Percentiles rank a stretch among this genome's conserved stretches.
phyloP scores from a whole-genome alignment of 164 flowering plant genomes.

The Chloranthus sessilifolius region DNA sequence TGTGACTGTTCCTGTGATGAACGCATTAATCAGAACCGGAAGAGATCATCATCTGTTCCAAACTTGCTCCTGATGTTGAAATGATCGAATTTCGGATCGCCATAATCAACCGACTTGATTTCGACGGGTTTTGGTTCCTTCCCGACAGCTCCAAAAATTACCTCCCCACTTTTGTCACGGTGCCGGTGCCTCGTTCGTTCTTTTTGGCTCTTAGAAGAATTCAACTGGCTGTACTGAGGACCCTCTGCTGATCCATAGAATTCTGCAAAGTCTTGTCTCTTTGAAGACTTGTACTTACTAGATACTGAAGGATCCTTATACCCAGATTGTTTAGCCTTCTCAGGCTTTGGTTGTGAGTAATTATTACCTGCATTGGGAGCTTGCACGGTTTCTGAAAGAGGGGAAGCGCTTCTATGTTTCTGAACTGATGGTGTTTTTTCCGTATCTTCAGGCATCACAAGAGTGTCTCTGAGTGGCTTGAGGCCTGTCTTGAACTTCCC shows the following conservation, averaged over 20 bases:
- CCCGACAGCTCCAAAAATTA: slow-evolving; percentile 29
- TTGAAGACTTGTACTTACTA: slow-evolving; percentile 74
- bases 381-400: slow-evolving; percentile 46
- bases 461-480: slow-evolving; percentile 69
- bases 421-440: slow-evolving; percentile 36
- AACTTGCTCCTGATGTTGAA: slow-evolving; percentile 65
- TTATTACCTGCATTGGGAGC: slow-evolving; percentile 30
- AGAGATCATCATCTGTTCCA: slow-evolving; percentile 30
- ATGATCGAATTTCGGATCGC: slow-evolving; percentile 53
- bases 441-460: slow-evolving; percentile 81
- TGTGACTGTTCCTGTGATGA: too few species aligned
- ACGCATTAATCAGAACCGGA: slow-evolving; percentile 29
- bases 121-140: slow-evolving; percentile 56
- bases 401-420: slow-evolving; percentile 48
- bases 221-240: slow-evolving; percentile 29
- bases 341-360: slow-evolving; percentile 50
- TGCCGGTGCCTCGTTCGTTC: slow-evolving; percentile 73
- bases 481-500: slow-evolving; percentile 43
- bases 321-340: slow-evolving; percentile 51
- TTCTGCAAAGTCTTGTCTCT: slow-evolving; percentile 65
- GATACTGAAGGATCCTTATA: slow-evolving; percentile 58
- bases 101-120: slow-evolving; percentile 47
- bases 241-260: slow-evolving; percentile 64
- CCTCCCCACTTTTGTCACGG: slow-evolving; percentile 60
- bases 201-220: slow-evolving; percentile 60